Evolutionary conservation across 148 eudicot species (phyloP), one percentile per base, ranked within the genome.

Genomic region (Vaccinium darrowii): DNA sequence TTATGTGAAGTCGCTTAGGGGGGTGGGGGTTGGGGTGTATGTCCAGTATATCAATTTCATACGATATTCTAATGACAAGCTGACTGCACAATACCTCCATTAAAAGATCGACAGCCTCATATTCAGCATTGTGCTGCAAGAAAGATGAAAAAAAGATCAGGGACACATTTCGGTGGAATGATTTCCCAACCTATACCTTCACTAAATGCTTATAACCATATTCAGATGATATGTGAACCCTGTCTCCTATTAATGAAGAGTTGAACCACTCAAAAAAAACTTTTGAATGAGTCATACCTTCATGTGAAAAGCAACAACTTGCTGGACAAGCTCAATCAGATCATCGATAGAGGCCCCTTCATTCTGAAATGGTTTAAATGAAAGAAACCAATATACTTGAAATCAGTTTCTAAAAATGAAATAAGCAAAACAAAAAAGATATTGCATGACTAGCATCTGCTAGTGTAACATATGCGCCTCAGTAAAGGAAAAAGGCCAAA

Each of bases 71-170:
- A 65, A 65, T 65, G 71, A 23, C 33, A 65, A 65, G 23, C 71
- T 43, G 8, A 85, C 3, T 21, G 75, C 51, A 7, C 36, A 60
- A 39, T 94, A 96, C 99, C 98, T 97, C 98, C 98, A 95, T 97
- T 19, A 97, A 85, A 89, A 97, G 93, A 95, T 97, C 98, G 23
- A 94, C 98, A 60, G 99, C 99, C 90, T 97, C 99, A 67, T 93
- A 95, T 88, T 97, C 99, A 23, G 98, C 98, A 90, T 97, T 97
- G 88, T 97, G 99, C 99, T 97, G 93, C 88, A 92, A 84, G n/a
- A 13, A 56, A 88, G 75, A 76, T 27, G 56, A 69, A 56, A 67
- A 67, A 78, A 53, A 21, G 25, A 75, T 47, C 62, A 87, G 58
- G 65, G 72, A 73, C 13, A 54, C 47, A 18, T 52, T 76, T 43